phyloP scores from a whole-genome alignment of 1,139 yeast genomes.

The Magnusiomyces clavatus region DNA sequence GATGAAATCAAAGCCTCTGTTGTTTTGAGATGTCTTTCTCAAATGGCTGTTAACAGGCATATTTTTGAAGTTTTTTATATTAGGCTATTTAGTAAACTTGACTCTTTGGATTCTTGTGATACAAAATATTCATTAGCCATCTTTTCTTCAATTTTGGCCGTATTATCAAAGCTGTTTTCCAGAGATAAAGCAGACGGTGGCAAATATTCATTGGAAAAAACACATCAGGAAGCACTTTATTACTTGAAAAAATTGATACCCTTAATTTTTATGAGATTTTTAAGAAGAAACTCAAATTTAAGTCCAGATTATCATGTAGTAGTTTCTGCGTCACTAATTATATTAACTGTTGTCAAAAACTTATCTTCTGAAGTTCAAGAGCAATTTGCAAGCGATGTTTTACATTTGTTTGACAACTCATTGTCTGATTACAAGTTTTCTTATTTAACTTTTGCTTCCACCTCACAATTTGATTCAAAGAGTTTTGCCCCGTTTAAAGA shows the following conservation, averaged over 20 bases:
- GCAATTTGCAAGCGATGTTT: conserved; percentile 9
- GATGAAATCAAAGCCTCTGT: conserved; percentile 16
- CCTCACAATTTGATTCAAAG: not conserved
- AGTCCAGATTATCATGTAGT: not conserved
- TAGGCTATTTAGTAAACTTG: conserved; percentile 29
- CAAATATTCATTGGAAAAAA: not conserved
- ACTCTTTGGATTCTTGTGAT: conserved; percentile 14
- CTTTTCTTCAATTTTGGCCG: conserved; percentile 19
- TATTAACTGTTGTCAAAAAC: not conserved
- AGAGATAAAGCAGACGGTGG: conserved; percentile 10
- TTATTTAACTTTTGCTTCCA: not conserved
- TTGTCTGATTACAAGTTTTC: conserved; percentile 9
- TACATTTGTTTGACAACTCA: not conserved
- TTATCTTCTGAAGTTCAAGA: not conserved
- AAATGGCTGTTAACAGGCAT: conserved; percentile 26
- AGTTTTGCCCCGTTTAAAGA: not conserved
- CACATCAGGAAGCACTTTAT: conserved; percentile 2
- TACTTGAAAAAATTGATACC: conserved; percentile 11
- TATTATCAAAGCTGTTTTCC: conserved; percentile 16
- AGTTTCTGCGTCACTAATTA: not conserved
- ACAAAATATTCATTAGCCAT: conserved; percentile 20
- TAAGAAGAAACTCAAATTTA: not conserved
- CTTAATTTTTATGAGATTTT: conserved; percentile 11
- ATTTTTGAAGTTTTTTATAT: conserved; percentile 32
- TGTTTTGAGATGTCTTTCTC: conserved; percentile 27